phyloP scores from a whole-genome alignment of 2,329 filamentous ascomycete genomes.

The Botrytis deweyae region DNA sequence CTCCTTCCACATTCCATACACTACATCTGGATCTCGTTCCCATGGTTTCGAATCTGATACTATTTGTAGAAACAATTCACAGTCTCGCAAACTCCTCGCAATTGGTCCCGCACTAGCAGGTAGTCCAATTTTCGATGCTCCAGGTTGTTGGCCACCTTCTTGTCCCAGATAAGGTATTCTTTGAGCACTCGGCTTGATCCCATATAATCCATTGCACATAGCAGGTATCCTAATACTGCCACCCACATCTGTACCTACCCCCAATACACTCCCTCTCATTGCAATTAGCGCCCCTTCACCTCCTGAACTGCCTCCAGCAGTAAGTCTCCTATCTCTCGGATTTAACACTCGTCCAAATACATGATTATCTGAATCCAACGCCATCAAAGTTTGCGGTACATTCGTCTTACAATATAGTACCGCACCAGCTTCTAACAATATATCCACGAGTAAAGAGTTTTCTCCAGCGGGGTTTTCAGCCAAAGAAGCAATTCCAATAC shows the following conservation, averaged over 20 bases:
- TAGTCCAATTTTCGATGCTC: conserved; percentile 50
- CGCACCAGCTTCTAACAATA: not conserved
- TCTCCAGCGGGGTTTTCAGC: not conserved
- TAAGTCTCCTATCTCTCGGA: conserved; percentile 57
- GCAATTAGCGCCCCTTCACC: conserved; percentile 62
- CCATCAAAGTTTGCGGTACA: conserved; percentile 57
- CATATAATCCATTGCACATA: conserved; percentile 52
- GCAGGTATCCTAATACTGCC: conserved; percentile 47
- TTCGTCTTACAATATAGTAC: conserved; percentile 64
- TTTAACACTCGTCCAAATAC: conserved; percentile 62
- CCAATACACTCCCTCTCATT: conserved; percentile 55
- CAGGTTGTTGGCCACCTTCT: conserved; percentile 50
- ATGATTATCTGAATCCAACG: conserved; percentile 59
- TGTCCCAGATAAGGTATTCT: conserved; percentile 45
- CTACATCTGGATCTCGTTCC: conserved; percentile 45
- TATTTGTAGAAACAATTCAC: conserved; percentile 45
- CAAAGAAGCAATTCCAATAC: not conserved
- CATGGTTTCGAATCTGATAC: conserved; percentile 54
- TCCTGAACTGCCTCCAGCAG: conserved; percentile 60
- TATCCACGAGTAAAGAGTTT: not conserved
- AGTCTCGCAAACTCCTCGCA: conserved; percentile 36
- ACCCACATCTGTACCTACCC: conserved; percentile 62
- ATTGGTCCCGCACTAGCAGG: conserved; percentile 51
- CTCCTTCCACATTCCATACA: conserved; percentile 44
- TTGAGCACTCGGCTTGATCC: conserved; percentile 49